phyloP scores from a whole-genome alignment of 108 stramenopile genomes.

The Tribonema minus region DNA sequence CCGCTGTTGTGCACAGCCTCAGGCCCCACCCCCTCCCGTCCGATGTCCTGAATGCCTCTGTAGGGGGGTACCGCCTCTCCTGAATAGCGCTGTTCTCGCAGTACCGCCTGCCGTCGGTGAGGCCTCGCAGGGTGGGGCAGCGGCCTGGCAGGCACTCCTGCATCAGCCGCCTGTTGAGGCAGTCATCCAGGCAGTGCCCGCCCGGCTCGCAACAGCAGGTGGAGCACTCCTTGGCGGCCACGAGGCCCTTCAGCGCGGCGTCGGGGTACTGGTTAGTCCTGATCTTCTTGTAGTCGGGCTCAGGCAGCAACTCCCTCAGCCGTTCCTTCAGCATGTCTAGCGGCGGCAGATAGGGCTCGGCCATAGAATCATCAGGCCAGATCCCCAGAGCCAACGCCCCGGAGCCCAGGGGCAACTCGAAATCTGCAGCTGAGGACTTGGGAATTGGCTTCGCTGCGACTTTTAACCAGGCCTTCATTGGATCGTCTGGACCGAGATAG shows the following conservation, averaged over 20 bases:
- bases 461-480: too few species aligned
- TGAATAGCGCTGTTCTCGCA: conserved; percentile 52
- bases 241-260: conserved; percentile 10
- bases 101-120: not conserved
- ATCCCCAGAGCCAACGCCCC: not conserved
- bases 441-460: too few species aligned
- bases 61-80: conserved; percentile 26
- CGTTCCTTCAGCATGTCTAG: not conserved
- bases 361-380: not conserved
- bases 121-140: conserved; percentile 18
- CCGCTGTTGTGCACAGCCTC: conserved; percentile 7
- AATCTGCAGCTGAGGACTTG: too few species aligned
- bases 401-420: not conserved
- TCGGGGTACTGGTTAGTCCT: conserved; percentile 16
- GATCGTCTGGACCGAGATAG: too few species aligned
- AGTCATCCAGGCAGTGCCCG: conserved; percentile 17
- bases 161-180: conserved; percentile 42
- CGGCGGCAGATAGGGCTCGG: not conserved
- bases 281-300: not conserved
- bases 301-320: not conserved
- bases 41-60: conserved; percentile 39
- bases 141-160: conserved; percentile 45
- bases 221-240: conserved; percentile 9
- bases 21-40: conserved; percentile 50
- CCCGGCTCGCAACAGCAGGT: conserved; percentile 24